A percentile compares a stretch with the other conserved stretches of the same genome.
These are phyloP conservation scores for Umbelopsis ramanniana DNA, from an alignment of 192 early-diverging fungal genomes.

Conservation along the genomic window DNA sequence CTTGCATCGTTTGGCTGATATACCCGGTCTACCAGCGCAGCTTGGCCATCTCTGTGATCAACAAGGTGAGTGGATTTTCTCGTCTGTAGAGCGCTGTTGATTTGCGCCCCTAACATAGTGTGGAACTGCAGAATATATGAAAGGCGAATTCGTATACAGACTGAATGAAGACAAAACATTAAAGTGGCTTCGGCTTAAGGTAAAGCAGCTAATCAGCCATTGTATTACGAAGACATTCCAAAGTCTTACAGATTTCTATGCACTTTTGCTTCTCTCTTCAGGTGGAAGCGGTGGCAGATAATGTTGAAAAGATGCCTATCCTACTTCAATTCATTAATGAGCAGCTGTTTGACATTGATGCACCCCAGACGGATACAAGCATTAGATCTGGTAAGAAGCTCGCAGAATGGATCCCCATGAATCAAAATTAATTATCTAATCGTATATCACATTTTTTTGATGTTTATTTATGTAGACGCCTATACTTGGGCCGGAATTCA, in stretches of 20 bases:
- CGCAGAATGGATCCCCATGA: not conserved
- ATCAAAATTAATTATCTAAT: too few species aligned
- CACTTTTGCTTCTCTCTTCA: too few species aligned
- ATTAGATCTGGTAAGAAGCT: not conserved
- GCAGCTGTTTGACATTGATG: slow-evolving; percentile 9
- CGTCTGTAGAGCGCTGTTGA: not conserved
- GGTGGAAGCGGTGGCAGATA: slow-evolving; percentile 13
- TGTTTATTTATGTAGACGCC: not conserved
- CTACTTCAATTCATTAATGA: slow-evolving; percentile 3
- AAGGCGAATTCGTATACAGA: slow-evolving; percentile 30
- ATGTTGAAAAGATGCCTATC: not conserved
- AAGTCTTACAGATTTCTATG: too few species aligned
- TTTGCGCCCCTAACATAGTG: not conserved
- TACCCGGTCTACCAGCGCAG: slow-evolving; percentile 28
- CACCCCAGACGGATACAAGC: not conserved
- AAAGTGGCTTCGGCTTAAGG: slow-evolving; percentile 46
- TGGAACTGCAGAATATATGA: slow-evolving; percentile 1
- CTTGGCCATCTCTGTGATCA: slow-evolving; percentile 41
- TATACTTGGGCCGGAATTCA: slow-evolving; percentile 10
- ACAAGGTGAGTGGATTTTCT: slow-evolving; percentile 16
- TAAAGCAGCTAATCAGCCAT: too few species aligned
- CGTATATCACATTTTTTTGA: too few species aligned
- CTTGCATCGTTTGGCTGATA: slow-evolving; percentile 32
- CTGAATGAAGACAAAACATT: slow-evolving; percentile 43
- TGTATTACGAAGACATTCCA: too few species aligned